Base-by-base conservation (phyloP, 768 basidiomycete genomes). In the Neoboletus magnificus region DNA sequence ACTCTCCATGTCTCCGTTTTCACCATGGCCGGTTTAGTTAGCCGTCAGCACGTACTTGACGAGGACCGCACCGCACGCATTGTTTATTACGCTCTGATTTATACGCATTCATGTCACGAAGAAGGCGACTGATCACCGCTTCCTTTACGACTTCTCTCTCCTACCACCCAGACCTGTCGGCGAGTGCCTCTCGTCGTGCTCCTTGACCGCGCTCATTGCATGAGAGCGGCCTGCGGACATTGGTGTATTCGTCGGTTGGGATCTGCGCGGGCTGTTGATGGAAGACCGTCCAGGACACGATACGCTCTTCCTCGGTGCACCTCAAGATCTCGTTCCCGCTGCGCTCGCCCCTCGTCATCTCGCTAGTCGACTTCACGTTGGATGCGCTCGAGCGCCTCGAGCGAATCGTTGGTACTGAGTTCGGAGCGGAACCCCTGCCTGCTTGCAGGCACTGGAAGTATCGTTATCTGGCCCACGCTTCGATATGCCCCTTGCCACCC, bases 101-200 rank as follows among this genome's bases (percentile, higher is more conserved):
- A 73, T 76, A 66, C 64, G 59, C 54, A 53, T 56, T 62, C 66
- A 53, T 60, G 53, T 64, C 63, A 61, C 56, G 54, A 59, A 66
- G 67, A 57, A 64, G 58, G 74, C 75, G 77, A 63, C 70, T 81
- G 76, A 81, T 80, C 79, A 78, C 65, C 74, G 77, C 70, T 62
- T 62, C 61, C 65, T 72, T 68, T 58, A 63, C 63, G 68, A 61
- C 59, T 9, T 15, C 57, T 47, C 47, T 47, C 44, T 43, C 47
- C 46, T 41, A 36, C 48, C 46, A 16, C 54, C 62, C 65, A 59
- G 61, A 61, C 59, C 48, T 54, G 48, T 47, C 52, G 40, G 58
- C 53, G 52, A 65, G 59, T 58, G 20, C 65, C 67, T 70, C 68
- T 67, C 54, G 45, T 62, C 45, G 56, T 52, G 45, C 41, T 51